Evolutionary conservation across 2,329 filamentous ascomycete species (phyloP), one percentile per base, ranked within the genome.

Genomic region (Clonostachys chloroleuca): DNA sequence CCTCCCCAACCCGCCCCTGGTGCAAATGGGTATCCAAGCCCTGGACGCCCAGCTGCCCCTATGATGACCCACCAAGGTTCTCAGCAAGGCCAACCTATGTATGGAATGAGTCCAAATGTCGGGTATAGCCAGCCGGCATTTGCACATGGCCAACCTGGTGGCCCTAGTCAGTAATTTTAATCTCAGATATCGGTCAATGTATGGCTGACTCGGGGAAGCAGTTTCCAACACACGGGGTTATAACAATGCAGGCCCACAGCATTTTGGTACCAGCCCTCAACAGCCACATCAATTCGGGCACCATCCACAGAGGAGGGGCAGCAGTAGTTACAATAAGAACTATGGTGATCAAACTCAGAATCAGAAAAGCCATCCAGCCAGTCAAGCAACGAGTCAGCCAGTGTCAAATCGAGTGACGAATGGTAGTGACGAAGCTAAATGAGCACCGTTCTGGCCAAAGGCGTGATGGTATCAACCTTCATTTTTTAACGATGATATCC

Each of bases 1-100:
- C 75, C 76, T 16, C 80, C 78, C 30, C 80, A 82, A 54, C 66
- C 71, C 9, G 77, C 83, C 47, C 81, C 86, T 17, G 87, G 81
- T 40, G 76, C 81, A 8, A 87, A 85, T 56, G 89, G 90, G 14
- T 96, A 89, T 60, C 88, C 90, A n/a, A 96, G 92, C 62, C 92
- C 92, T 1, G 84, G 89, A 48, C 82, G 91, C 43, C 84, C 85
- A 30, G 64, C 74, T 17, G 89, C 94, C 12, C 86, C 89, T 3
- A 90, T 95, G 84, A 97, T 97, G 92, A 88, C 86, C 59, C 92
- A 92, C 55, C 90, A 96, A 69, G 89, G 89, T 47, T 96, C 92
- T 30, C 92, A 96, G 60, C 92, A 95, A 64, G 91, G 92, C 39
- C 90, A 95, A 62, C 83, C 72, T 58, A 81, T 74, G 69, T 92